Conservation (phyloP, 495 filamentous ascomycete species). For the Oleoguttula mirabilis region DNA sequence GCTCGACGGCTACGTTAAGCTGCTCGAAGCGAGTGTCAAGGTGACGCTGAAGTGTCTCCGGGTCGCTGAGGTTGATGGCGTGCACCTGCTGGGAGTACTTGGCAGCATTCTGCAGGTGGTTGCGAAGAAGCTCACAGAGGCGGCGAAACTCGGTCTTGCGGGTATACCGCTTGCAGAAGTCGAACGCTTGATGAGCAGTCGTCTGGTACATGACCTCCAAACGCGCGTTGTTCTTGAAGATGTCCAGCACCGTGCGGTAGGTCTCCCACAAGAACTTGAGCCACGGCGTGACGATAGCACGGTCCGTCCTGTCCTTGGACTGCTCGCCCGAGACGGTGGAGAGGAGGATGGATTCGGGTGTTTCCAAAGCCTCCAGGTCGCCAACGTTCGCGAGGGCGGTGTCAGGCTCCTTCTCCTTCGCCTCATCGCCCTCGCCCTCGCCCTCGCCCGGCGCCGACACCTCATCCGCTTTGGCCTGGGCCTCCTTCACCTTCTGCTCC, state of each 20-base stretch:
- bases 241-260: slow-evolving; percentile 97
- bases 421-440: slow-evolving; percentile 1
- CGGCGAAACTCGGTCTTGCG: slow-evolving; percentile 98
- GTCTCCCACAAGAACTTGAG: slow-evolving; percentile 99
- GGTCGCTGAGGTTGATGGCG: slow-evolving; percentile 95
- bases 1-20: slow-evolving; percentile 92
- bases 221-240: slow-evolving; percentile 95
- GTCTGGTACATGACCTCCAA: slow-evolving; percentile 96
- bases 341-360: slow-evolving; percentile 92
- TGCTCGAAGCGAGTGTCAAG: slow-evolving; percentile 97
- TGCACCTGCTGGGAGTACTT: slow-evolving; percentile 99
- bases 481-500: slow-evolving; percentile 88
- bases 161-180: slow-evolving; percentile 95
- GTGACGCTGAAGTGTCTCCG: slow-evolving; percentile 92
- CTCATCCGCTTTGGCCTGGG: slow-evolving; percentile 90
- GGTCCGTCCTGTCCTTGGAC: slow-evolving; percentile 88
- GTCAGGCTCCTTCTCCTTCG: slow-evolving; percentile 1
- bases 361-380: slow-evolving; percentile 93
- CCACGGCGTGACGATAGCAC: slow-evolving; percentile 97
- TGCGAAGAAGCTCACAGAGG: slow-evolving; percentile 92
- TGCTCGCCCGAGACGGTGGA: slow-evolving; percentile 97
- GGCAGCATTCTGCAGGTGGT: slow-evolving; percentile 97
- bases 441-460: slow-evolving; percentile 51
- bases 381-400: slow-evolving; percentile 53
- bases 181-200: slow-evolving; percentile 93